Evolutionary conservation across 2,329 filamentous ascomycete species (phyloP), one percentile per base, ranked within the genome.

Genomic region (Colletotrichum melonis): DNA sequence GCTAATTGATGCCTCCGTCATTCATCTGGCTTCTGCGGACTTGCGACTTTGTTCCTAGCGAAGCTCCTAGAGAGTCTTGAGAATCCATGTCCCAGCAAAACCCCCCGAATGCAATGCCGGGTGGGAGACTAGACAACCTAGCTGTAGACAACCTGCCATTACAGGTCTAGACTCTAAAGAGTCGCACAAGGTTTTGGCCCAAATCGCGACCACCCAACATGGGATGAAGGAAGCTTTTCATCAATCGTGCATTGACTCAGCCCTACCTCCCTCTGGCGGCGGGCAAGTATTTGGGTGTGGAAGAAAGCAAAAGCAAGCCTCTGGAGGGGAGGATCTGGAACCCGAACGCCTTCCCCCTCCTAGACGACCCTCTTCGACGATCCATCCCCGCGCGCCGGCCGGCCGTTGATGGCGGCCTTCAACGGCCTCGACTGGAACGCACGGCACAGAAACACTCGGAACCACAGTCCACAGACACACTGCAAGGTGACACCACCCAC

Each of bases 1-100:
- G n/a, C 26, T 42, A 66, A 73, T 62, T 70, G 60, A 73, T 64
- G 14, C 32, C 68, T 57, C 70, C 70, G 70, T 70, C 60, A 58
- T 28, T 32, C 28, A 14, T n/a, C 22, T 49, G 14, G 54, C 54
- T 56, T n/a, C 19, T 49, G 19, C 19, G 42, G 42, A 19, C 38
- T 42, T 7, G 16, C 14, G 16, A 42, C 5, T 42, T 42, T 19
- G 14, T 42, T 19, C 38, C 38, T 19, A 42, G 38, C 38, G 38
- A 42, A 42, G 7, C 38, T 8, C 38, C 38, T 19, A 42, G 38
- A 42, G 38, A 42, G 38, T 19, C 38, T 22, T 8, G 32, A 59
- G 57, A 24, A 8, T 32, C 30, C 30, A 32, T 32, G 30, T 32
- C 38, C 38, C 7, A 19, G 5, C 38, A 42, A 42, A 42, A 30